Base-by-base conservation (phyloP, 2,329 filamentous ascomycete genomes). In the Fusarium sp. region DNA sequence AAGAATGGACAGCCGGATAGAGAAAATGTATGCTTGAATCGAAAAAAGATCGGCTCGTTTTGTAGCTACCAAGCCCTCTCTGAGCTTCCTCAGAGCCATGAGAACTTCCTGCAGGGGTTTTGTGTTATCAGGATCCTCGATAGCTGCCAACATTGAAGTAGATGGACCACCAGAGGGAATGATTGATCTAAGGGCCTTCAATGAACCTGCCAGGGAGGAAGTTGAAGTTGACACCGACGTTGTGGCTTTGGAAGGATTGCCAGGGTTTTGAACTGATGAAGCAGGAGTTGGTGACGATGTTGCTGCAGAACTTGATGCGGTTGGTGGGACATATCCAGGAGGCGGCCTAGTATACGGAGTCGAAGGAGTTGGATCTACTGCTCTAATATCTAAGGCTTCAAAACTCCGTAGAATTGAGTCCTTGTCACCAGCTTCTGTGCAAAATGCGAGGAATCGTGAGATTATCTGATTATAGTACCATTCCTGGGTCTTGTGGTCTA, bases 1-100 rank as follows among this genome's bases (percentile, higher is more conserved):
- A 33, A 97, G 86, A 65, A 99, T 90, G 24, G 92, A 90, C 26
- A 94, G 85, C 55, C 94, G 91, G 72, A 97, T 92, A 73, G 92
- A 93, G 83, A 98, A 98, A 65, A 97, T 89, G 79, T 98, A 97
- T 17, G 90, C 92, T 71, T 94, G 90, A n/a, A 92, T 89, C 2
- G 95, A 90, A 79, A 99, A 99, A 52, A 87, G 83, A 75, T 97
- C 92, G 35, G 85, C 83, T 20, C 94, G 89, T 53, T 89, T 88
- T 10, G 92, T 90, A 14, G 92, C 92, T 4, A 97, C 88, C 47
- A 98, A 90, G 24, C 91, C 94, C 82, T 99, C 96, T 57, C 96
- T 89, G 32, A 99, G 87, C 78, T 97, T 98, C 65, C 96, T 90
- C 76, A 98, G 90, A 5, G 95, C 92, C 73, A 92, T 87, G 54